phyloP scores from a whole-genome alignment of 2,329 filamentous ascomycete genomes.

The Colletotrichum lindemuthianum region DNA sequence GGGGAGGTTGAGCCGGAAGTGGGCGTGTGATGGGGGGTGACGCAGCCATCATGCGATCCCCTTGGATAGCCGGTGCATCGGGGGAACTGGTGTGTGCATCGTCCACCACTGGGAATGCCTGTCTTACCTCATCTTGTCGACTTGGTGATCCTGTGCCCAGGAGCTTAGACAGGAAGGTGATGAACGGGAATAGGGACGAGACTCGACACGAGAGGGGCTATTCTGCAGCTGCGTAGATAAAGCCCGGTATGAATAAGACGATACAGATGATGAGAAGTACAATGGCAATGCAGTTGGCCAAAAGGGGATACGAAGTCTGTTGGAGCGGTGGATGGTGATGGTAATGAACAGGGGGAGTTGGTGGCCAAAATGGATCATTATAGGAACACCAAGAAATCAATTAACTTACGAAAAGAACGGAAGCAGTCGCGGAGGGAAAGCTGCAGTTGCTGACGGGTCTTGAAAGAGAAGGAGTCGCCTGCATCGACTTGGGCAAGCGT shows the following conservation, averaged over 20 bases:
- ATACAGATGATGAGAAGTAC: background rate
- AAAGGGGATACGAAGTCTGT: background rate
- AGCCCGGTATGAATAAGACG: background rate
- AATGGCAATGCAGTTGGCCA: background rate
- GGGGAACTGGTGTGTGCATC: constrained; percentile 10
- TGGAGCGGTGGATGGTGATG: no score
- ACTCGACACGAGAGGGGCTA: background rate
- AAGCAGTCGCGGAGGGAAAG: no score
- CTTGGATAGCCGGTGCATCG: constrained; percentile 21
- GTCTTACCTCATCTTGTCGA: constrained; percentile 32
- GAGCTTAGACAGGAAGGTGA: constrained; percentile 11
- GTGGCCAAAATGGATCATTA: no score
- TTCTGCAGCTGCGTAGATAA: background rate
- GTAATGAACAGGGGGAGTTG: no score
- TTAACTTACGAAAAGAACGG: no score
- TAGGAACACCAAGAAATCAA: no score
- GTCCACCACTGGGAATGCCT: constrained; percentile 11
- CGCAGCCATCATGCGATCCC: constrained; percentile 35
- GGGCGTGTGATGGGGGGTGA: constrained; percentile 31
- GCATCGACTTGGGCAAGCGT: no score
- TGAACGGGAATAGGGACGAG: background rate
- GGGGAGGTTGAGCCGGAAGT: constrained; percentile 31
- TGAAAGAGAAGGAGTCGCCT: no score
- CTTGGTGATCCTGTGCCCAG: constrained; percentile 14
- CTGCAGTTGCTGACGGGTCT: no score